Percentiles rank a stretch among this genome's conserved stretches.
Conservation (phyloP, 768 basidiomycete genomes). For the Russula virescens region DNA sequence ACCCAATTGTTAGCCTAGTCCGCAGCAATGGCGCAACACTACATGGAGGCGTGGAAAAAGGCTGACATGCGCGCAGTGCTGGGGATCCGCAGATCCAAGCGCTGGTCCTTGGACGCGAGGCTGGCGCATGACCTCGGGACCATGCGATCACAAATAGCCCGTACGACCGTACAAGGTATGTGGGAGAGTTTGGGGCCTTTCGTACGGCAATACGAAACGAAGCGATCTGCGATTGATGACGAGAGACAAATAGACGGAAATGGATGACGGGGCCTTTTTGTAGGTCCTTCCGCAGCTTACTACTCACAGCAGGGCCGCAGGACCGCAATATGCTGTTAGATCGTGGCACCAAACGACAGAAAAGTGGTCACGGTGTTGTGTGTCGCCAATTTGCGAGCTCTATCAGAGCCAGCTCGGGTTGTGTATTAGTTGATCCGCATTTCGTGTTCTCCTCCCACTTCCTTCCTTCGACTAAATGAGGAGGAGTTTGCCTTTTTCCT, state of each 20-base stretch:
- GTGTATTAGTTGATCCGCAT: no score
- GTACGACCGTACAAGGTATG: background rate
- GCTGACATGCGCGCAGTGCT: background rate
- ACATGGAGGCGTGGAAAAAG: background rate
- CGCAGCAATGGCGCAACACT: background rate
- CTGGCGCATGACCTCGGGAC: background rate
- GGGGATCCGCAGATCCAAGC: slow-evolving; percentile 2
- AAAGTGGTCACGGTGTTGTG: background rate
- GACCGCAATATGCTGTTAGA: background rate
- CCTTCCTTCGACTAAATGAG: no score
- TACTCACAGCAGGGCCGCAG: background rate
- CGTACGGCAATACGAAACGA: background rate
- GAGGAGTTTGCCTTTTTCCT: no score
- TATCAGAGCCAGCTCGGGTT: no score
- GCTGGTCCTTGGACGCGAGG: slow-evolving; percentile 1
- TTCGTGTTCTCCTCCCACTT: no score
- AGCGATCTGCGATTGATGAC: slow-evolving; percentile 2
- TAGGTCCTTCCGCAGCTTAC: background rate
- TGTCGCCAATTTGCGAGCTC: background rate
- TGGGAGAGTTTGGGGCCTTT: background rate
- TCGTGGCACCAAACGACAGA: no score
- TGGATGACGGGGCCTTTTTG: background rate
- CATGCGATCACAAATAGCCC: background rate
- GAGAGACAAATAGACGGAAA: background rate
- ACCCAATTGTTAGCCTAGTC: background rate